Conservation (phyloP, 169 alveolate species). For the Plasmodium coatneyi region DNA sequence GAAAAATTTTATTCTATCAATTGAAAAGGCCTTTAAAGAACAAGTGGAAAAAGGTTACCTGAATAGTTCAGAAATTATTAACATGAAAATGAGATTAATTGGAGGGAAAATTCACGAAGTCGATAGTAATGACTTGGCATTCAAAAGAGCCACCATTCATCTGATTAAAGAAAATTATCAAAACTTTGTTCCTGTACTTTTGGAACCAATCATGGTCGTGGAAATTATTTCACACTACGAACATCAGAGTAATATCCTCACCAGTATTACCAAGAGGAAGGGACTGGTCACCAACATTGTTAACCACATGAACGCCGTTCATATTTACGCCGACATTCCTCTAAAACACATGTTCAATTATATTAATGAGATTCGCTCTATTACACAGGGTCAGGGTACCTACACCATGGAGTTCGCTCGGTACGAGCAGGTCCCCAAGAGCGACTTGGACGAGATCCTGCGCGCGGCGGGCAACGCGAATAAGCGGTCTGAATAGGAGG, state of each 20-base stretch:
- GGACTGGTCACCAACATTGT: conserved; percentile 92
- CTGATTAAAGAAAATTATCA: conserved; percentile 79
- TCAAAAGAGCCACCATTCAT: conserved; percentile 92
- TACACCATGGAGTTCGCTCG: conserved; percentile 93
- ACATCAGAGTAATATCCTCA: conserved; percentile 87
- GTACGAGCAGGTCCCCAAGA: conserved; percentile 84
- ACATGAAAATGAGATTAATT: conserved; percentile 89
- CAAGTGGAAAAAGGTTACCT: conserved; percentile 91
- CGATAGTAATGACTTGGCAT: conserved; percentile 95
- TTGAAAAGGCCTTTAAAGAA: conserved; percentile 96
- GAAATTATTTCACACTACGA: conserved; percentile 93
- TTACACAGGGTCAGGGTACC: conserved; percentile 95
- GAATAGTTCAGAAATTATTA: conserved; percentile 94
- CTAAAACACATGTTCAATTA: conserved; percentile 95
- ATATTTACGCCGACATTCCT: conserved; percentile 93
- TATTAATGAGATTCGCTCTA: conserved; percentile 93
- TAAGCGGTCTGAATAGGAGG: not conserved
- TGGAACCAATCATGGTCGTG: conserved; percentile 95
- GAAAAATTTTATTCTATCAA: conserved; percentile 93
- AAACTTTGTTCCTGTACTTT: conserved; percentile 88
- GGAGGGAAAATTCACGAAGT: conserved; percentile 95
- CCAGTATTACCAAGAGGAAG: conserved; percentile 91
- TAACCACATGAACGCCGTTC: conserved; percentile 86
- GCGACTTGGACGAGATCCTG: conserved; percentile 83
- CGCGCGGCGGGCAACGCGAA: not conserved